phyloP scores from a whole-genome alignment of 2,329 filamentous ascomycete genomes.

The Aspergillus pseudotamarii region DNA sequence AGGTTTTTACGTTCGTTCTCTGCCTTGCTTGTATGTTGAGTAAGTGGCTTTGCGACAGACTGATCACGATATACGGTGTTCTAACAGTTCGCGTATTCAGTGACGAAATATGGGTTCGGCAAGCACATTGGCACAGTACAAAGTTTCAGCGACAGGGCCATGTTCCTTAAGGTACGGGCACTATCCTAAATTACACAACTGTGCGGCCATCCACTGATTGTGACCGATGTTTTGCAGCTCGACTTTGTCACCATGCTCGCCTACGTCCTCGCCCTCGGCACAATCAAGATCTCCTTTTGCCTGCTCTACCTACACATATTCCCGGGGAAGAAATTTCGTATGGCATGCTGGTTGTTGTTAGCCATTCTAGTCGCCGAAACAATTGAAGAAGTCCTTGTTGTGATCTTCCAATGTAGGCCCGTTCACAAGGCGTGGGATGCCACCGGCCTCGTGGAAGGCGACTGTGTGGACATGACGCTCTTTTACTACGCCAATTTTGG shows the following conservation, averaged over 20 bases:
- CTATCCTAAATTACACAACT: not conserved
- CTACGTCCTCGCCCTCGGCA: constrained; percentile 33
- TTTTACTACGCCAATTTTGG: constrained; percentile 26
- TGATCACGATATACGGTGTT: not conserved
- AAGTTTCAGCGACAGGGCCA: constrained; percentile 1
- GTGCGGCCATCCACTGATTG: not conserved
- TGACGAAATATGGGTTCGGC: constrained; percentile 26
- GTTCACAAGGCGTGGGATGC: constrained; percentile 24
- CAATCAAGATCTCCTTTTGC: constrained; percentile 32
- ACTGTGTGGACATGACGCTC: constrained; percentile 15
- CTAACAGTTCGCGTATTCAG: constrained; percentile 9
- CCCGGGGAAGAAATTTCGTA: constrained; percentile 19
- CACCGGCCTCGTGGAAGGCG: constrained; percentile 11
- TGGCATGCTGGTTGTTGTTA: constrained; percentile 18
- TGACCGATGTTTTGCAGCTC: constrained; percentile 10
- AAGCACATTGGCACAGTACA: constrained; percentile 19
- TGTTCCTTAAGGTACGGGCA: constrained; percentile 23
- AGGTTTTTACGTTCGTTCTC: constrained; percentile 17
- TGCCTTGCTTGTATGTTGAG: constrained; percentile 15
- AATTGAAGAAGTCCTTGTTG: constrained; percentile 71
- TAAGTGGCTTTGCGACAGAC: not conserved
- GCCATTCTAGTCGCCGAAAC: constrained; percentile 59
- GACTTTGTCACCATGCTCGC: constrained; percentile 23
- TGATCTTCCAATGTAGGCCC: constrained; percentile 38
- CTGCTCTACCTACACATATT: constrained; percentile 29